Evolutionary conservation across 352 stramenopile genomes (phyloP), one percentile per base, ranked within the genome.

Genomic region (Globisporangium megalacanthum): DNA sequence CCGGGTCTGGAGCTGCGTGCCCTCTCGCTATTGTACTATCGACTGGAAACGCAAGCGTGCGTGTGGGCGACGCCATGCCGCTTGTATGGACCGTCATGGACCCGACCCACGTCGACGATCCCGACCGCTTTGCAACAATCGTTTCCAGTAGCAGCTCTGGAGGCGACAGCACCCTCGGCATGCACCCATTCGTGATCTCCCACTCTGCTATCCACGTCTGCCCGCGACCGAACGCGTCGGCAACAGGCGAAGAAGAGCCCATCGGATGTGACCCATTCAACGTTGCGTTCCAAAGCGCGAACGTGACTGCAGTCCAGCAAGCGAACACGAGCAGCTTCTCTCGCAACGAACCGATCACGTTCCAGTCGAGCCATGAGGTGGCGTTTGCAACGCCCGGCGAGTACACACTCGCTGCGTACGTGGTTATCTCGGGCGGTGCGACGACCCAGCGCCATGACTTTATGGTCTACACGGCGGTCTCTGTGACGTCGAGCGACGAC

Each of bases 391-490:
- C 53, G 3, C 29, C 69, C 3, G 66, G 69, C 2, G 57, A 64
- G 37, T 73, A 68, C 51, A 49, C 60, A 10, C 44, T 80, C 31
- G 59, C 73, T 1, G 72, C 72, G 5, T 72, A 77, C 37, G 56
- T 80, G 37, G 55, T 80, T 35, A 29, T 80, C 0, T 54, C 65
- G 0, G 60, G 54, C 6, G n/a, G 22, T 15, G 20, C 44, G 4
- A 54, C 33, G 17, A 36, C 55, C 19, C 49, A 72, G 35, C 64
- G 59, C 36, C 73, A 68, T 39, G 72, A 80, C 47, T 78, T 77
- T 52, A 55, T 66, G 10, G 63, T 60, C 4, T 74, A 68, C 57
- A 63, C 52, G 42, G 61, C 11, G 6, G 45, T 64, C 6, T 50
- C 46, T 13, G 45, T 64, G 20, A 10, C 35, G 13, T 20, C 35